Conservation (phyloP, 2,329 filamentous ascomycete genomes). For the Ophiostoma australiae region DNA sequence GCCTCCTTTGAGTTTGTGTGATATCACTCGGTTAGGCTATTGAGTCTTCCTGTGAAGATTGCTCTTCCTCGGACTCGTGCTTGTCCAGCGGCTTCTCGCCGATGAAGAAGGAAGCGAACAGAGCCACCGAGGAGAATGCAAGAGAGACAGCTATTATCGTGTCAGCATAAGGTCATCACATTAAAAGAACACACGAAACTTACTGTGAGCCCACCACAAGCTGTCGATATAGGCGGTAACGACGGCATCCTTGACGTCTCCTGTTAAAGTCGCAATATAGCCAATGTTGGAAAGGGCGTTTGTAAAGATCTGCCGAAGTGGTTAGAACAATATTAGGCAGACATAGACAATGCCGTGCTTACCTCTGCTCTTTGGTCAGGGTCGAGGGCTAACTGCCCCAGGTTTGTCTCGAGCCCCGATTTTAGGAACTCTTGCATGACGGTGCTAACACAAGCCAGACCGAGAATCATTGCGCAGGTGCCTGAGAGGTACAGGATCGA, state of each 20-base stretch:
- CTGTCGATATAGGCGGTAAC: constrained; percentile 27
- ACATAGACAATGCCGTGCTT: background rate
- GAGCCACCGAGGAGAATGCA: constrained; percentile 22
- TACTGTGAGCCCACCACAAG: constrained; percentile 28
- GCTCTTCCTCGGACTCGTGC: background rate
- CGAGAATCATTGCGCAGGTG: constrained; percentile 38
- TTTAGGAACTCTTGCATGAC: constrained; percentile 33
- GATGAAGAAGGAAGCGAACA: constrained; percentile 21
- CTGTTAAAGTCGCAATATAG: constrained; percentile 22
- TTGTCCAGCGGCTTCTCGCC: constrained; percentile 23
- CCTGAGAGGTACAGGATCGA: constrained; percentile 40
- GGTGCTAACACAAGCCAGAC: constrained; percentile 39
- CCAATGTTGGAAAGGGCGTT: constrained; percentile 27
- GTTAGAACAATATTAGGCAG: background rate
- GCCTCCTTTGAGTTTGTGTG: background rate
- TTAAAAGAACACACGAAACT: background rate
- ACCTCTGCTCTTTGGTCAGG: constrained; percentile 29
- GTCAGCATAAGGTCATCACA: background rate
- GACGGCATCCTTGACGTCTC: constrained; percentile 24
- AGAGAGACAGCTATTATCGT: constrained; percentile 25
- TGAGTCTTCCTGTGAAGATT: background rate
- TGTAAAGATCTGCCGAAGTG: constrained; percentile 18
- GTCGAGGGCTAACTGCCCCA: constrained; percentile 30
- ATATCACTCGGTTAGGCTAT: background rate
- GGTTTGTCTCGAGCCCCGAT: constrained; percentile 26